Percentiles rank a stretch among this genome's conserved stretches.
These are phyloP conservation scores for Withania somnifera DNA, from an alignment of 305 asterid genomes.

Conservation along the genomic window DNA sequence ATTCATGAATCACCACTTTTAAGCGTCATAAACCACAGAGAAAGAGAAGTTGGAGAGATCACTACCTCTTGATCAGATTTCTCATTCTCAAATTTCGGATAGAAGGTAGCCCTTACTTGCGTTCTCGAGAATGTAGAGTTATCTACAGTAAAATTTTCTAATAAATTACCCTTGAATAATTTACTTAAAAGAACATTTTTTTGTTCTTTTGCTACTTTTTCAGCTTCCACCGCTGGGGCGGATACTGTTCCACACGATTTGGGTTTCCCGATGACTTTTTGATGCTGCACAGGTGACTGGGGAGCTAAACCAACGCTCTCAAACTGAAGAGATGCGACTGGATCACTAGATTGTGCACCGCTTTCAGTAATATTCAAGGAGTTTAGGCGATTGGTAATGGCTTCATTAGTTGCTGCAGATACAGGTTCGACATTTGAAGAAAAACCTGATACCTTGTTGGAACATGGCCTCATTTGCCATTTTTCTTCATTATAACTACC, in stretches of 20 bases:
- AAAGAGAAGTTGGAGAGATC: slow-evolving; percentile 8
- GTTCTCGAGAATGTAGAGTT: slow-evolving; percentile 57
- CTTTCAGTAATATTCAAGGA: slow-evolving; percentile 39
- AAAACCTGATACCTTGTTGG: slow-evolving; percentile 15
- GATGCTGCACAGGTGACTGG: slow-evolving; percentile 30
- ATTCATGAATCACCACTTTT: slow-evolving; percentile 2
- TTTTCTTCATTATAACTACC: slow-evolving; percentile 32
- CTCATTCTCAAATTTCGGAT: slow-evolving; percentile 97
- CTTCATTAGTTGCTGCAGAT: slow-evolving; percentile 33
- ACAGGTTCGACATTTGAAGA: slow-evolving; percentile 19
- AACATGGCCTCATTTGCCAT: slow-evolving; percentile 43
- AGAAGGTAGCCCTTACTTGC: slow-evolving; percentile 86
- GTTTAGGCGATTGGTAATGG: slow-evolving; percentile 25
- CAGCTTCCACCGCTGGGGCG: slow-evolving; percentile 15
- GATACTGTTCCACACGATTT: slow-evolving; percentile 55
- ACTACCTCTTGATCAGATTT: slow-evolving; percentile 92
- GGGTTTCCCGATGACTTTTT: slow-evolving; percentile 47
- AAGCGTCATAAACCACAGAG: slow-evolving; percentile 4
- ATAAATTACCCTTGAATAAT: slow-evolving; percentile 39
- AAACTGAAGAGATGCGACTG: slow-evolving; percentile 29
- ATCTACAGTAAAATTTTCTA: slow-evolving; percentile 66
- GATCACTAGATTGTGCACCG: slow-evolving; percentile 23
- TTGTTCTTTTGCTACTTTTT: slow-evolving; percentile 28
- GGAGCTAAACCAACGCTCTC: slow-evolving; percentile 28
- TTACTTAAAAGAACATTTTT: slow-evolving; percentile 36